These are phyloP conservation scores for Withania somnifera DNA, from an alignment of 305 asterid genomes.

Conservation along the genomic window DNA sequence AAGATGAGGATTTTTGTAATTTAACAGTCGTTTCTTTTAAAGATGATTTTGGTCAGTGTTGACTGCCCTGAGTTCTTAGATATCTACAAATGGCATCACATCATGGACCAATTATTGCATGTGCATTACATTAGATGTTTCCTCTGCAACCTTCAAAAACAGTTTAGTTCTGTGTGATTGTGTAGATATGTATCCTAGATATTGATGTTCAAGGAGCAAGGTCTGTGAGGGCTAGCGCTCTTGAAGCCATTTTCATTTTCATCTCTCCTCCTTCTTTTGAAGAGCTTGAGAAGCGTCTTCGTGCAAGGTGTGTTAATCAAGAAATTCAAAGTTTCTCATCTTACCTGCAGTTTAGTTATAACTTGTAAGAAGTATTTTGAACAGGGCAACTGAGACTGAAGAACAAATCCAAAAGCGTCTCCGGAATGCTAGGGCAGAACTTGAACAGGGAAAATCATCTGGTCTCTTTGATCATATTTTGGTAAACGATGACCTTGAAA, in stretches of 20 bases:
- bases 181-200: constrained; percentile 97
- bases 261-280: constrained; percentile 79
- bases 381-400: constrained; percentile 84
- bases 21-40: background rate
- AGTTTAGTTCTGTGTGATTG: constrained; percentile 15
- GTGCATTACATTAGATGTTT: background rate
- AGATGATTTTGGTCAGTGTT: background rate
- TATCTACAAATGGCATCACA: background rate
- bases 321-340: background rate
- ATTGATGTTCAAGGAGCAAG: constrained; percentile 99
- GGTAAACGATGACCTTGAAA: constrained; percentile 60
- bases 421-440: constrained; percentile 57
- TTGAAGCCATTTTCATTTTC: constrained; percentile 92
- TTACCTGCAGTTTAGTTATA: background rate
- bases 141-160: background rate
- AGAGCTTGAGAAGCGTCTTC: constrained; percentile 95
- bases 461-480: constrained; percentile 71
- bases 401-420: constrained; percentile 86
- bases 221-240: constrained; percentile 80
- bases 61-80: no score
- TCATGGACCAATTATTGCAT: background rate
- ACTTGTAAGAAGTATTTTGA: background rate
- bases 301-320: constrained; percentile 62
- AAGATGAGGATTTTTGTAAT: background rate
- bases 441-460: constrained; percentile 55